Evolutionary conservation across 768 basidiomycete genomes (phyloP).

Genomic region (Lyophyllum semitale): DNA sequence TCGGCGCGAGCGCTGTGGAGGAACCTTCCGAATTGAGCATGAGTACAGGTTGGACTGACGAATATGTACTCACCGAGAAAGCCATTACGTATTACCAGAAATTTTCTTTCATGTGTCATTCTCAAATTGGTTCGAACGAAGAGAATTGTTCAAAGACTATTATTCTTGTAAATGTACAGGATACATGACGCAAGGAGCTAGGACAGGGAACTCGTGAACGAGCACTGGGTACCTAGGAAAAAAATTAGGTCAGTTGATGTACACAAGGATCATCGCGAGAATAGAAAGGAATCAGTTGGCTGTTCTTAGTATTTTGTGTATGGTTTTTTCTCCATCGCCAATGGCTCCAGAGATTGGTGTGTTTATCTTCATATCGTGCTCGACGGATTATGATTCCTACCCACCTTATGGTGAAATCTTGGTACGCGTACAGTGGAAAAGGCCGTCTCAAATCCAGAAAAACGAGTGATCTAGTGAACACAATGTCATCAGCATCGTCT

Average conservation of each 20-base stretch:
- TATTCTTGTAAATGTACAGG: not conserved
- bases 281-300: constrained; percentile 49
- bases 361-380: constrained; percentile 49
- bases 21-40: too few species aligned
- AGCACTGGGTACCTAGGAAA: not conserved
- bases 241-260: constrained; percentile 8
- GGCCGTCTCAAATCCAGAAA: too few species aligned
- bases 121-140: not conserved
- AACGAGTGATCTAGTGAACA: not conserved
- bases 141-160: not conserved
- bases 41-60: too few species aligned
- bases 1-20: not conserved
- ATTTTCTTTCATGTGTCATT: too few species aligned
- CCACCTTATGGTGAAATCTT: constrained; percentile 10
- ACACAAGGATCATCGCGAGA: not conserved
- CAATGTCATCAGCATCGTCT: not conserved
- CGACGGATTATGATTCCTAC: constrained; percentile 11
- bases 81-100: too few species aligned
- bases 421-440: not conserved
- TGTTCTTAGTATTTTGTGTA: constrained; percentile 60
- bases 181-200: too few species aligned
- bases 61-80: too few species aligned
- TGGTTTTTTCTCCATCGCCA: constrained; percentile 46
- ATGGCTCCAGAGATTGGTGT: constrained; percentile 45
- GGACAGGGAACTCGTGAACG: not conserved